Conservation (phyloP, 1,284 basidiomycete species). For the Ceratobasidium sp. region DNA sequence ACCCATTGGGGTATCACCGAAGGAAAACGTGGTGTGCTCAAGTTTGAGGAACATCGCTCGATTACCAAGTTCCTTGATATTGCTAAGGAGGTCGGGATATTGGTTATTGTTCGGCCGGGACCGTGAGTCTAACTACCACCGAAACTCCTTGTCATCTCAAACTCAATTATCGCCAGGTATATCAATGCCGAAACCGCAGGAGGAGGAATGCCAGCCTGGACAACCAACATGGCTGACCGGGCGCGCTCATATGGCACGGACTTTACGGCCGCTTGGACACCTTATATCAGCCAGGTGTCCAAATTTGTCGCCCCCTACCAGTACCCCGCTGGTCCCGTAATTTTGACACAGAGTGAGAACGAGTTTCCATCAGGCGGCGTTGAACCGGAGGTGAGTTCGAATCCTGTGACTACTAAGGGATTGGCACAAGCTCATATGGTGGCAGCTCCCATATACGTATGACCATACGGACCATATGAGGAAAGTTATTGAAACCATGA, state of each 20-base stretch:
- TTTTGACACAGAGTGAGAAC: constrained; percentile 22
- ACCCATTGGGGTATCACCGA: constrained; percentile 47
- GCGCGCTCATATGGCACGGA: constrained; percentile 28
- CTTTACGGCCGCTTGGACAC: constrained; percentile 39
- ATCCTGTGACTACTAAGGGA: background rate
- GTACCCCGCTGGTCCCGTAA: constrained; percentile 52
- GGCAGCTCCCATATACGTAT: constrained; percentile 11
- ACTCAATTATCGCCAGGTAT: background rate
- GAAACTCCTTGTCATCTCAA: background rate
- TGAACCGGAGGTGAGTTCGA: background rate
- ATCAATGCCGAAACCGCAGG: constrained; percentile 46
- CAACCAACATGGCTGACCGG: constrained; percentile 15
- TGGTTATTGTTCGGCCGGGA: constrained; percentile 47
- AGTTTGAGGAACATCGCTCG: constrained; percentile 45
- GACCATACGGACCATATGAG: constrained; percentile 31
- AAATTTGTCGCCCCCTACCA: constrained; percentile 47
- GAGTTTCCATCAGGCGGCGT: background rate
- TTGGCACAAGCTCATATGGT: background rate
- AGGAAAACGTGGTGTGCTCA: constrained; percentile 44
- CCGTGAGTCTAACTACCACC: constrained; percentile 10
- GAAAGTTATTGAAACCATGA: constrained; percentile 24
- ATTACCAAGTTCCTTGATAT: constrained; percentile 43
- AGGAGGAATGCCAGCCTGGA: constrained; percentile 41
- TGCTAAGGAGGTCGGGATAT: constrained; percentile 46
- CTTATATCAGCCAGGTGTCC: constrained; percentile 24